Evolutionary conservation across 768 basidiomycete species (phyloP).

Genomic region (Kwoniella dendrophila): DNA sequence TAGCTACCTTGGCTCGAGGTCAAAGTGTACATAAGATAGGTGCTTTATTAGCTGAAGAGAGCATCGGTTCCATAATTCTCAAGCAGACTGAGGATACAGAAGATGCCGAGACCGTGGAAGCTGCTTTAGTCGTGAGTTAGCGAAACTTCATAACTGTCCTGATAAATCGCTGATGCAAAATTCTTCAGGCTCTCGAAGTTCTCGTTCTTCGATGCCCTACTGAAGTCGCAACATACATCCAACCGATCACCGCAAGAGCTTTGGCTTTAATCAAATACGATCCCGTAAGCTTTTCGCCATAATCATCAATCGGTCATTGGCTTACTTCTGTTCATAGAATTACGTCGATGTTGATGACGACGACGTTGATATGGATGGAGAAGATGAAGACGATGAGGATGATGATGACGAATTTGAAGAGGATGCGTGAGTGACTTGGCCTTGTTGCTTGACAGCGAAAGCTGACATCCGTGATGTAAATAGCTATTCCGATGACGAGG

Average conservation of each 20-base stretch:
- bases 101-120: slow-evolving; percentile 46
- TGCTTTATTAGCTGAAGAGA: slow-evolving; percentile 27
- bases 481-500: slow-evolving; percentile 97
- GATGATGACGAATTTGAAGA: slow-evolving; percentile 77
- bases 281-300: slow-evolving; percentile 64
- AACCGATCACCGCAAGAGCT: slow-evolving; percentile 69
- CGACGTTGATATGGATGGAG: slow-evolving; percentile 67
- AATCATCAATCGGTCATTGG: slow-evolving; percentile 2
- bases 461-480: not conserved
- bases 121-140: slow-evolving; percentile 38
- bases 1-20: slow-evolving; percentile 70
- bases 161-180: not conserved
- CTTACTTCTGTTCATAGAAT: slow-evolving; percentile 59
- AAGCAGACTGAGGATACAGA: slow-evolving; percentile 37
- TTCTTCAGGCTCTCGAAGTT: slow-evolving; percentile 74
- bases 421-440: slow-evolving; percentile 65
- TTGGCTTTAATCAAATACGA: slow-evolving; percentile 86
- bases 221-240: slow-evolving; percentile 75
- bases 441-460: not conserved
- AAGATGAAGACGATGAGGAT: slow-evolving; percentile 66
- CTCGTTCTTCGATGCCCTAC: slow-evolving; percentile 79
- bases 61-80: slow-evolving; percentile 32
- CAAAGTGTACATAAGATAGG: slow-evolving; percentile 53
- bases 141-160: not conserved
- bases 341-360: slow-evolving; percentile 66